Conservation (phyloP, 106 monocot species). For the Chionographis japonica region DNA sequence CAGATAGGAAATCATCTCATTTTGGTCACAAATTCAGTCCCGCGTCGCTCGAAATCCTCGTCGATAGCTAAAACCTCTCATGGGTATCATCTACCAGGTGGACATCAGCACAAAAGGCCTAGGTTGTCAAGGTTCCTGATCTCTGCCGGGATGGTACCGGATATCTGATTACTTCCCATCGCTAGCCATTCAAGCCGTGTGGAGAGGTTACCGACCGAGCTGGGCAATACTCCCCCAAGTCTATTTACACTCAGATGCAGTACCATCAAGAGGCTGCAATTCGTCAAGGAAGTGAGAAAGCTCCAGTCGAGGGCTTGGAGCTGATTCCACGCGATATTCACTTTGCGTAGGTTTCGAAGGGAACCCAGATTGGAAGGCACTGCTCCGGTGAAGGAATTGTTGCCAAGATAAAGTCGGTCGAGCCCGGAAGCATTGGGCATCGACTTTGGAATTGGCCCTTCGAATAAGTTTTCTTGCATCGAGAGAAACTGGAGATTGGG, state of each 20-base stretch:
- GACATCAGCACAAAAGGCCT: constrained; percentile 61
- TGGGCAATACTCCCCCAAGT: no score
- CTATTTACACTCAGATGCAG: no score
- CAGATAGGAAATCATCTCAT: no score
- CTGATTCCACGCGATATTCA: constrained; percentile 10
- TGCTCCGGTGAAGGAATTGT: constrained; percentile 20
- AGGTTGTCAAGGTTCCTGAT: no score
- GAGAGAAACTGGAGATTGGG: constrained; percentile 14
- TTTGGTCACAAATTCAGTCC: no score
- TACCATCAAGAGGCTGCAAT: no score
- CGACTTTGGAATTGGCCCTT: constrained; percentile 35
- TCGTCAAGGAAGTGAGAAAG: constrained; percentile 11
- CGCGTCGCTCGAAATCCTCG: not conserved
- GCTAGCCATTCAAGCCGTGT: no score
- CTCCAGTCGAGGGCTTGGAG: constrained; percentile 27
- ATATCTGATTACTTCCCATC: no score
- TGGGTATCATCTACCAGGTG: constrained; percentile 32
- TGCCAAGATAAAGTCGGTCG: not conserved
- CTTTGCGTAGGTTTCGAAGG: not conserved
- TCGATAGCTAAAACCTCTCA: not conserved
- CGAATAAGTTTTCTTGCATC: constrained; percentile 18
- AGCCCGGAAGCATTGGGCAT: constrained; percentile 11
- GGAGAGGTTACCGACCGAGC: no score
- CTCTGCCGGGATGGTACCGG: no score
- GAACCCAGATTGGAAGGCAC: constrained; percentile 24